Conservation (phyloP, 1,284 basidiomycete genomes). For the Ceratobasidium sp. region DNA sequence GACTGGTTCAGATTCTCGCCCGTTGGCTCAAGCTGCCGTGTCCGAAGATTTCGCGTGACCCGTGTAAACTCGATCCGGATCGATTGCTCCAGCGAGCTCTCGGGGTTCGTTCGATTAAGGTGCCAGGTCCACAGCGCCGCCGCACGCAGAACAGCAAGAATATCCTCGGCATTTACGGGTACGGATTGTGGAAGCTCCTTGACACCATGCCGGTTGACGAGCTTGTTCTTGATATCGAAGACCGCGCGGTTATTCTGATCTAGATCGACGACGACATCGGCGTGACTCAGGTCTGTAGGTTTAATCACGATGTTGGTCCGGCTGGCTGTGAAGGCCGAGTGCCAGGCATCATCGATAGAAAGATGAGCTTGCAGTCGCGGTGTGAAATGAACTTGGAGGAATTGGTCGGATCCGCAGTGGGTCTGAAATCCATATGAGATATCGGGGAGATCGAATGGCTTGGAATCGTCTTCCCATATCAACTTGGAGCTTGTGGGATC, state of each 20-base stretch:
- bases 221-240: slow-evolving; percentile 12
- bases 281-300: neutral
- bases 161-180: neutral
- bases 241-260: neutral
- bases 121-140: slow-evolving; percentile 31
- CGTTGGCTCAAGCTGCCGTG: neutral
- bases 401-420: slow-evolving; percentile 11
- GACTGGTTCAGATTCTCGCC: slow-evolving; percentile 5
- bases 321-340: slow-evolving; percentile 12
- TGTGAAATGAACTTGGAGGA: slow-evolving; percentile 4
- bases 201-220: slow-evolving; percentile 6
- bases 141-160: neutral
- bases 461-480: neutral
- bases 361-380: neutral
- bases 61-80: slow-evolving; percentile 31
- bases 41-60: neutral
- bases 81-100: slow-evolving; percentile 8
- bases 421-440: slow-evolving; percentile 20
- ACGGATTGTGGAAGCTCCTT: slow-evolving; percentile 14
- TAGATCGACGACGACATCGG: slow-evolving; percentile 17
- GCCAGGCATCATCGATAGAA: slow-evolving; percentile 2
- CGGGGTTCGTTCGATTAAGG: slow-evolving; percentile 8
- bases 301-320: slow-evolving; percentile 8
- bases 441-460: slow-evolving; percentile 1
- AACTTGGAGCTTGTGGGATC: neutral